Percentiles rank a stretch among this genome's conserved stretches.
Conservation (phyloP, 2,329 filamentous ascomycete species). For the Penicillium sp. region DNA sequence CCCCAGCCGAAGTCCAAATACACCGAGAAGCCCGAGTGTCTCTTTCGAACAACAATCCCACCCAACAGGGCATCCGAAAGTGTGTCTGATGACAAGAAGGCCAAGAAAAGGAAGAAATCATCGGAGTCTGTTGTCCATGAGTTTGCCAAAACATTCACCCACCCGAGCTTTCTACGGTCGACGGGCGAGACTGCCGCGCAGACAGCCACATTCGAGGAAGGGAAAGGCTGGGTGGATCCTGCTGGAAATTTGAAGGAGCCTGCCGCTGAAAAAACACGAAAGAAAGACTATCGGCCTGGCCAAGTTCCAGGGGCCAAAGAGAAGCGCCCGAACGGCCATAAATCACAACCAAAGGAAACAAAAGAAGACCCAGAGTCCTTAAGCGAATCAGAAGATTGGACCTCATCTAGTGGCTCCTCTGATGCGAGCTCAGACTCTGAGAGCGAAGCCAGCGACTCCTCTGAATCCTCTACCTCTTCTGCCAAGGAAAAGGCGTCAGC, state of each 20-base stretch:
- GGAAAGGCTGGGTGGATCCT: constrained; percentile 82
- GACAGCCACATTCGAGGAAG: constrained; percentile 70
- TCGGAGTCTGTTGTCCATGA: constrained; percentile 76
- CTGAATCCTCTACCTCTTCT: constrained; percentile 29
- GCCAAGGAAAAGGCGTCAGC: constrained; percentile 23
- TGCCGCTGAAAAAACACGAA: constrained; percentile 29
- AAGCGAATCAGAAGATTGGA: constrained; percentile 33
- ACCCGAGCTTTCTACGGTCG: constrained; percentile 74
- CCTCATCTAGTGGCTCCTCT: constrained; percentile 39
- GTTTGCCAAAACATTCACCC: constrained; percentile 79
- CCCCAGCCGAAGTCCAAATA: constrained; percentile 69
- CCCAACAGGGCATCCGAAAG: constrained; percentile 48
- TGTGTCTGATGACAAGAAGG: constrained; percentile 43
- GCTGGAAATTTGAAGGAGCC: constrained; percentile 66
- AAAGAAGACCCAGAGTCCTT: constrained; percentile 13
- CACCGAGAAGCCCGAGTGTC: constrained; percentile 73
- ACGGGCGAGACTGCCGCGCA: constrained; percentile 46
- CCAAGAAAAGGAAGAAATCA: constrained; percentile 58
- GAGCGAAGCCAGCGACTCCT: constrained; percentile 26
- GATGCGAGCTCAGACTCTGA: constrained; percentile 30
- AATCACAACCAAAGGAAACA: constrained; percentile 13
- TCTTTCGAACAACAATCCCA: constrained; percentile 79
- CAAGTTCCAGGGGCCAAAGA: constrained; percentile 32
- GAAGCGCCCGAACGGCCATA: constrained; percentile 24
- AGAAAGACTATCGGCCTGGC: constrained; percentile 30